Percentiles rank a stretch among this genome's conserved stretches.
Conservation (phyloP, 2,329 filamentous ascomycete genomes). For the Fusarium praegraminearum region DNA sequence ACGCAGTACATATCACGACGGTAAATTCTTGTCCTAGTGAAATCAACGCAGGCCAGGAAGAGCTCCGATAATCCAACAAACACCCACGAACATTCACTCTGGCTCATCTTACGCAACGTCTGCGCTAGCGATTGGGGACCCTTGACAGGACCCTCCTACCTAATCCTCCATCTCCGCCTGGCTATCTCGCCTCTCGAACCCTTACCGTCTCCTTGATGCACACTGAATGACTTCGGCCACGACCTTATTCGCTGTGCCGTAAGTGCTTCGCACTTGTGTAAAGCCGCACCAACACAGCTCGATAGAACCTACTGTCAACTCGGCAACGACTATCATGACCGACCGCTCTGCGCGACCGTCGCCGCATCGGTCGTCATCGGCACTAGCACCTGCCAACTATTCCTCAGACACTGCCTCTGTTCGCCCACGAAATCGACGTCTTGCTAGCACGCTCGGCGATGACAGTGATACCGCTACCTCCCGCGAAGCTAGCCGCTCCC, state of each 20-base stretch:
- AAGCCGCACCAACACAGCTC: slow-evolving; percentile 42
- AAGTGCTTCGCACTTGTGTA: slow-evolving; percentile 52
- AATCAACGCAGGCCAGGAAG: background rate
- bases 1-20: slow-evolving; percentile 19
- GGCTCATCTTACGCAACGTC: slow-evolving; percentile 35
- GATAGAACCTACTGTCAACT: slow-evolving; percentile 49
- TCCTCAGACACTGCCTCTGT: slow-evolving; percentile 56
- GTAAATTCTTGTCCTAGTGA: slow-evolving; percentile 2
- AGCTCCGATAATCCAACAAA: slow-evolving; percentile 1
- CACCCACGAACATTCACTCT: slow-evolving; percentile 19
- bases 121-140: slow-evolving; percentile 30
- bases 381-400: slow-evolving; percentile 57
- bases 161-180: slow-evolving; percentile 29
- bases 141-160: slow-evolving; percentile 24
- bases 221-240: slow-evolving; percentile 42
- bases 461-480: slow-evolving; percentile 40
- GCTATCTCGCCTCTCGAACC: slow-evolving; percentile 35
- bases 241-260: slow-evolving; percentile 31
- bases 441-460: slow-evolving; percentile 51
- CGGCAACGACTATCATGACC: slow-evolving; percentile 55
- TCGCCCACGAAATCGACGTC: slow-evolving; percentile 65
- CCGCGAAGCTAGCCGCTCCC: slow-evolving; percentile 32
- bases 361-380: slow-evolving; percentile 61
- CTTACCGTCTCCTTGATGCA: slow-evolving; percentile 35
- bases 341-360: slow-evolving; percentile 50